Evolutionary conservation across 2,329 filamentous ascomycete genomes (phyloP).

Genomic region (Thielaviopsis euricoi): DNA sequence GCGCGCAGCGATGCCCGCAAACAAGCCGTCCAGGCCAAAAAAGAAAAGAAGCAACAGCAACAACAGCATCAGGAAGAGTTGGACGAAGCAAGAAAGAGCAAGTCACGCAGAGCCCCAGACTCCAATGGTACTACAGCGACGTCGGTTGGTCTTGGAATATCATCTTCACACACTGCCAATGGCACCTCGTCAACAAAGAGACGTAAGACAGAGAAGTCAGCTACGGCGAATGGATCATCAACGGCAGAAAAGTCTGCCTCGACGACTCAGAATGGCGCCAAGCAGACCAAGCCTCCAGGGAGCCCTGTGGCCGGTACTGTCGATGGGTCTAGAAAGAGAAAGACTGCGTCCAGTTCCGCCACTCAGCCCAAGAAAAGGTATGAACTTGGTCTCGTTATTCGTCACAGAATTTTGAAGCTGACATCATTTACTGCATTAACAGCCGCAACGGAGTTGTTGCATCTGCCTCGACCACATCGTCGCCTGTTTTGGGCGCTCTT

Average conservation of each 20-base stretch:
- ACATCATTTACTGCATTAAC: conserved; percentile 4
- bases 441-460: conserved; percentile 25
- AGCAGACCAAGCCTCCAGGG: conserved; percentile 37
- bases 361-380: conserved; percentile 68
- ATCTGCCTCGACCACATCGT: conserved; percentile 58
- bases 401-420: not conserved
- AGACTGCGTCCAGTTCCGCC: conserved; percentile 46
- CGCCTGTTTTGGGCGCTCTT: conserved; percentile 55
- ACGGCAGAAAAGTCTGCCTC: conserved; percentile 24
- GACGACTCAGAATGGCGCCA: conserved; percentile 22
- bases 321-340: conserved; percentile 58
- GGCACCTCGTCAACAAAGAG: conserved; percentile 48
- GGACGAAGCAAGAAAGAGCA: conserved; percentile 41
- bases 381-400: conserved; percentile 16
- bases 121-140: conserved; percentile 29
- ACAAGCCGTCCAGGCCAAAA: conserved; percentile 63
- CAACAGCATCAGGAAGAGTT: conserved; percentile 30
- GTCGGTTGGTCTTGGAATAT: conserved; percentile 48
- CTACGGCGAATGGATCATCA: not conserved
- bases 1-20: conserved; percentile 72
- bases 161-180: conserved; percentile 29
- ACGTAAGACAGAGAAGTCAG: conserved; percentile 58
- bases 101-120: conserved; percentile 19
- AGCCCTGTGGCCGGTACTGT: conserved; percentile 56
- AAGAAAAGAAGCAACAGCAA: conserved; percentile 51